These are phyloP conservation scores for Kockiozyma suomiensis DNA, from an alignment of 805 yeast genomes.

Conservation along the genomic window DNA sequence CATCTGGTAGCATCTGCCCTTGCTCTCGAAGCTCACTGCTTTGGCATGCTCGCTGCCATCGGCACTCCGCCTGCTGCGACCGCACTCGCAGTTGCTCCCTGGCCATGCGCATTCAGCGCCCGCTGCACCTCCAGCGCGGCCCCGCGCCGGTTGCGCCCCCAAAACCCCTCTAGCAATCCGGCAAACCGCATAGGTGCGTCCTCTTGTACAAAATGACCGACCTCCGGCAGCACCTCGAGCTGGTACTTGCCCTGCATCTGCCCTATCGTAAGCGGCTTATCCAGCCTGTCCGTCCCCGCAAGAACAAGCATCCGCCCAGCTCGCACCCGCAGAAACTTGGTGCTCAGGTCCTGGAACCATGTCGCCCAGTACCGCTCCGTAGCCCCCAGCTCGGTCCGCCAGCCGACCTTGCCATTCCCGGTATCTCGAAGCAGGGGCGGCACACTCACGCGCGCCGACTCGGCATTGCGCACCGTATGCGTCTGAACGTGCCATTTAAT, in stretches of 20 bases:
- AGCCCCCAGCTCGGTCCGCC: constrained; percentile 65
- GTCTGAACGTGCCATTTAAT: constrained; percentile 79
- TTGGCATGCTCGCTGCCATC: not conserved
- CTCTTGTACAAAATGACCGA: constrained; percentile 96
- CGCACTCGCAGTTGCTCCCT: not conserved
- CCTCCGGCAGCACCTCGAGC: constrained; percentile 72
- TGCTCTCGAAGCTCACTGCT: no score
- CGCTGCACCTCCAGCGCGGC: constrained; percentile 18
- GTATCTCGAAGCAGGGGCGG: constrained; percentile 58
- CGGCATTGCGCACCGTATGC: constrained; percentile 54
- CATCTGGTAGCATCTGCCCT: no score
- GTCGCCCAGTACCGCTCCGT: constrained; percentile 71
- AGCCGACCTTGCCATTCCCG: constrained; percentile 42
- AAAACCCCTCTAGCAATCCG: constrained; percentile 21
- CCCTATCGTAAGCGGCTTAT: constrained; percentile 83
- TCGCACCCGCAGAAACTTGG: constrained; percentile 51
- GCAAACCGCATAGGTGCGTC: constrained; percentile 77
- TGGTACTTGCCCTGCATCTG: constrained; percentile 98
- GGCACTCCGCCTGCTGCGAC: not conserved
- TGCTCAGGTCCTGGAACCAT: constrained; percentile 80
- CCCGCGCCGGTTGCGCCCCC: constrained; percentile 27
- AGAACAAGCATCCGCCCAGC: constrained; percentile 72
- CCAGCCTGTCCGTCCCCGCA: constrained; percentile 88
- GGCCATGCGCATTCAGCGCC: not conserved
- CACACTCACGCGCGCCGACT: constrained; percentile 74